Percentiles rank a stretch among this genome's conserved stretches.
Conservation (phyloP, 75 land plant species). For the Picea glauca region DNA sequence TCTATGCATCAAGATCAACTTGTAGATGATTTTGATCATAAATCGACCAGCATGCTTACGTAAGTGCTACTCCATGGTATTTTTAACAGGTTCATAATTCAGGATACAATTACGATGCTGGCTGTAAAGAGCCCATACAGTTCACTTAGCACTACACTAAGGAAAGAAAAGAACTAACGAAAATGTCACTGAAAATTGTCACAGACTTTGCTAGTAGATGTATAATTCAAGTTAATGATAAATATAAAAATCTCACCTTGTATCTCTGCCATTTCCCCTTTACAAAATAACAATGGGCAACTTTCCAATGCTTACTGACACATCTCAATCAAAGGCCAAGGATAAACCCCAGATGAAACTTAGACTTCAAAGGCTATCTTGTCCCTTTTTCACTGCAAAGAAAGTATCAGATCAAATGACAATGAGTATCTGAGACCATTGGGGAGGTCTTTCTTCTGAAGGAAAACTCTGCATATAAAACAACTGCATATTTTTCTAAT, state of each 20-base stretch:
- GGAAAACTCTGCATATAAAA: neutral
- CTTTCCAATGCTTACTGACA: slow-evolving; percentile 4
- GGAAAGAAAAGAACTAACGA: neutral
- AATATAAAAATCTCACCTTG: slow-evolving; percentile 3
- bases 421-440: neutral
- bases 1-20: neutral
- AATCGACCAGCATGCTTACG: neutral
- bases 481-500: neutral
- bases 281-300: neutral
- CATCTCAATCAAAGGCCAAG: neutral
- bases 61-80: neutral
- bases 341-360: neutral
- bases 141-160: neutral
- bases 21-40: neutral
- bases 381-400: neutral
- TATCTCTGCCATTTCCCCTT: neutral
- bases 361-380: neutral
- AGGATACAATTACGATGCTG: neutral
- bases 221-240: neutral
- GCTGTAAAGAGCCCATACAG: neutral
- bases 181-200: neutral
- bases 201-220: neutral
- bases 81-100: too few species aligned
- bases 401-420: neutral
- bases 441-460: neutral